A percentile compares a stretch with the other conserved stretches of the same genome.
Conservation (phyloP, 23 red algal genomes). For the Cyanidioschyzon merolae region DNA sequence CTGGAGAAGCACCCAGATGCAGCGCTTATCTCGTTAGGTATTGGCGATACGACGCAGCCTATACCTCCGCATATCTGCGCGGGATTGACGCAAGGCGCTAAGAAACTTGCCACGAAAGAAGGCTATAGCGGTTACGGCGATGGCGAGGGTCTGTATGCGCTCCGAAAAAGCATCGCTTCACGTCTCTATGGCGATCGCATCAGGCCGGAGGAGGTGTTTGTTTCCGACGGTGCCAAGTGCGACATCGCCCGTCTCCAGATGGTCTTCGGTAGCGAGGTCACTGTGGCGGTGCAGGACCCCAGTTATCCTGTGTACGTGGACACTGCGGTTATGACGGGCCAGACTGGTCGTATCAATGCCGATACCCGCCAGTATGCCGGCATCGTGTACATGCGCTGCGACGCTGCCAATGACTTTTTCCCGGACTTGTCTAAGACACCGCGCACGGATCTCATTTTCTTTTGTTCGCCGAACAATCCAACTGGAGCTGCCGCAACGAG, state of each 20-base stretch:
- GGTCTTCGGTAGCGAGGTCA: conserved; percentile 64
- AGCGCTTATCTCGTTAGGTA: conserved; percentile 76
- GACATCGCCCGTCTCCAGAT: conserved; percentile 81
- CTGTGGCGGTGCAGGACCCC: conserved; percentile 94
- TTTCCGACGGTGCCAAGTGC: conserved; percentile 95
- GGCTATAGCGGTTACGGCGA: conserved; percentile 94
- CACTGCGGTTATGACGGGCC: conserved; percentile 83
- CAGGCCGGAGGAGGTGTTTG: conserved; percentile 78
- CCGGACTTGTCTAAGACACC: conserved; percentile 52
- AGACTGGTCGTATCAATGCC: conserved; percentile 43
- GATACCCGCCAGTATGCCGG: conserved; percentile 51
- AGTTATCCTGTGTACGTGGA: conserved; percentile 98
- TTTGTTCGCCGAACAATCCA: conserved; percentile 98
- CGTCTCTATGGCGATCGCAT: conserved; percentile 53
- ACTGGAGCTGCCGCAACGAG: conserved; percentile 84
- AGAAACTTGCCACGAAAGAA: conserved; percentile 47
- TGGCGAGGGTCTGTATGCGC: conserved; percentile 38
- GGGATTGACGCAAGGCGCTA: conserved; percentile 45
- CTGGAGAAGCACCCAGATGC: conserved; percentile 54
- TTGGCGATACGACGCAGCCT: conserved; percentile 92
- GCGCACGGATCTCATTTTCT: conserved; percentile 99
- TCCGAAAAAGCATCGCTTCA: conserved; percentile 59
- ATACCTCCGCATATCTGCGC: conserved; percentile 62
- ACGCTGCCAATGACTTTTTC: conserved; percentile 87
- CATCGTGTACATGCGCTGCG: conserved; percentile 91